These are phyloP conservation scores for Globisporangium cystogenes DNA, from an alignment of 352 stramenopile species.

Conservation along the genomic window DNA sequence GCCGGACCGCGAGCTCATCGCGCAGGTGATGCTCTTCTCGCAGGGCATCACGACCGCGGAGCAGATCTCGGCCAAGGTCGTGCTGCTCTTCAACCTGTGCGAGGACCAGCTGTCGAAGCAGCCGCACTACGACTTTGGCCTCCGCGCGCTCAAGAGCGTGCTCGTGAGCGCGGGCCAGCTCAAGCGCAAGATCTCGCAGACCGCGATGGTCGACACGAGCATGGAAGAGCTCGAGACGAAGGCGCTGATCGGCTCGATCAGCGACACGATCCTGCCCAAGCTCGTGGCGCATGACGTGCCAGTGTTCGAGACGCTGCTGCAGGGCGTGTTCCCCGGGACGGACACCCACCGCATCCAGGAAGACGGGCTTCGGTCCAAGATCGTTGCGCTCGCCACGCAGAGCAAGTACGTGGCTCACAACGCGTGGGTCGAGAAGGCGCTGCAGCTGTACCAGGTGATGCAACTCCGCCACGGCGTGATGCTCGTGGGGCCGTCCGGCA, in stretches of 20 bases:
- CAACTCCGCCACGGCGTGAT: conserved; percentile 98
- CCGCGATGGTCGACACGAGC: conserved; percentile 19
- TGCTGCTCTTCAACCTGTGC: conserved; percentile 98
- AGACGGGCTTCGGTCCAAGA: conserved; percentile 77
- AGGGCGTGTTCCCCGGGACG: conserved; percentile 96
- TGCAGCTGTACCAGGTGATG: conserved; percentile 98
- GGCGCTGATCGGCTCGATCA: conserved; percentile 96
- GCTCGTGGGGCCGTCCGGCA: conserved; percentile 96
- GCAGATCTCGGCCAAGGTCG: conserved; percentile 95
- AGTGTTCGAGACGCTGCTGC: conserved; percentile 96
- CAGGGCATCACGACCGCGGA: conserved; percentile 99
- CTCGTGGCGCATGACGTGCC: conserved; percentile 96
- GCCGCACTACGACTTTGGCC: conserved; percentile 99
- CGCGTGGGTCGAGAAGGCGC: conserved; percentile 97
- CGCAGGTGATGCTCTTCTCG: conserved; percentile 99
- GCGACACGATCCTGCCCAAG: conserved; percentile 99
- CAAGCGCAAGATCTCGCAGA: conserved; percentile 91
- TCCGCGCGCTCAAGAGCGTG: conserved; percentile 99
- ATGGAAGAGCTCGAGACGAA: conserved; percentile 89
- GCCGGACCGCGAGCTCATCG: conserved; percentile 98
- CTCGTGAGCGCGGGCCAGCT: conserved; percentile 97
- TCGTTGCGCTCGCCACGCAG: conserved; percentile 91
- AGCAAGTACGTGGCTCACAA: conserved; percentile 86
- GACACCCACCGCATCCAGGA: conserved; percentile 85
- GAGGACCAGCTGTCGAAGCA: conserved; percentile 98